These are phyloP conservation scores for Xylariomycetidae sp. DNA, from an alignment of 2,329 filamentous ascomycete species.

Conservation along the genomic window DNA sequence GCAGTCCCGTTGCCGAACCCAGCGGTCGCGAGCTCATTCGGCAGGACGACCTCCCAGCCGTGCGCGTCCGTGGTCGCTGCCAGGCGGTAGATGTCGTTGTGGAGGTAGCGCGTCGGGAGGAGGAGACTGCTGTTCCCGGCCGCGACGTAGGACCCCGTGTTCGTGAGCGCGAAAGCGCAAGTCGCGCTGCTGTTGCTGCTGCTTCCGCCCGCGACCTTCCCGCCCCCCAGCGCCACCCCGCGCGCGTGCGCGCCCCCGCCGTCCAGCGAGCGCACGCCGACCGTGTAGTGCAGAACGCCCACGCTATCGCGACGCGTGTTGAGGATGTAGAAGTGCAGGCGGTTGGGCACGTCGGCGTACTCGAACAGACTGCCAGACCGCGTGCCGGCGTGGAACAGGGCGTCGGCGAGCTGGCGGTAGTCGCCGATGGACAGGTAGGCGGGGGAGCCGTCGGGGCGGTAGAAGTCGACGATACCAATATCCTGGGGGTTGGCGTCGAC, in stretches of 20 bases:
- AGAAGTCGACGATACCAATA: constrained; percentile 43
- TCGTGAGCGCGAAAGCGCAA: constrained; percentile 42
- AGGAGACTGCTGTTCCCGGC: constrained; percentile 21
- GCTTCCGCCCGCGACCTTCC: constrained; percentile 21
- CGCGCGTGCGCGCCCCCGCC: constrained; percentile 27
- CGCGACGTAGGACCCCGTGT: constrained; percentile 33
- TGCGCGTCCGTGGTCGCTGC: constrained; percentile 34
- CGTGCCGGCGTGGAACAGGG: constrained; percentile 48
- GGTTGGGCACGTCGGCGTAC: constrained; percentile 39
- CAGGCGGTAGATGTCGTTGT: constrained; percentile 42
- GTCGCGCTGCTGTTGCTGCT: constrained; percentile 29
- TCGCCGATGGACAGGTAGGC: constrained; percentile 44
- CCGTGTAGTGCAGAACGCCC: constrained; percentile 42
- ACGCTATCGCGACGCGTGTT: constrained; percentile 32
- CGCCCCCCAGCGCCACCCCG: constrained; percentile 32
- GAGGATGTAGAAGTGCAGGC: constrained; percentile 45
- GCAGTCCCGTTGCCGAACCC: constrained; percentile 34
- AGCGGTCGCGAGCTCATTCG: constrained; percentile 34
- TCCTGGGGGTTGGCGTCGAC: constrained; percentile 50
- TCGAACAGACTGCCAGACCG: constrained; percentile 44
- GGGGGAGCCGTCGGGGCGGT: constrained; percentile 40
- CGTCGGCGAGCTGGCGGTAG: constrained; percentile 47
- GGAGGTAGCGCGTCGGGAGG: constrained; percentile 33
- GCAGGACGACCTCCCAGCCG: constrained; percentile 40
- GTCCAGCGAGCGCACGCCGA: constrained; percentile 39